Evolutionary conservation across 805 yeast species (phyloP).

Genomic region (Candida nemodendra): DNA sequence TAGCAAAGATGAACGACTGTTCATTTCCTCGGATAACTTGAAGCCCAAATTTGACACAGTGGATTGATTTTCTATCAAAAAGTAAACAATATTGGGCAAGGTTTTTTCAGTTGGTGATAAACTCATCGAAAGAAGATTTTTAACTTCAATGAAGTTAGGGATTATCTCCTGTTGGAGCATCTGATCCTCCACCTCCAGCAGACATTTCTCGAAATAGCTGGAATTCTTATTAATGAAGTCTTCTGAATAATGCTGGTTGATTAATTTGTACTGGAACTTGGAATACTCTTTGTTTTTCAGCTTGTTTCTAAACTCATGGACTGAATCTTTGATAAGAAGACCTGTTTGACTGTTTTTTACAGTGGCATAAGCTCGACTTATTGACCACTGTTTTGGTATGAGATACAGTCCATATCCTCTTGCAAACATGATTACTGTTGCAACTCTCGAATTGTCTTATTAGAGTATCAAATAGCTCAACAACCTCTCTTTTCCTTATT

Average conservation of each 20-base stretch:
- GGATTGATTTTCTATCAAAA: constrained; percentile 11
- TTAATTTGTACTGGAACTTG: constrained; percentile 10
- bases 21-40: constrained; percentile 1
- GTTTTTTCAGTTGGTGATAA: constrained; percentile 14
- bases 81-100: constrained; percentile 10
- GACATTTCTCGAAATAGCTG: constrained; percentile 4
- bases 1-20: constrained; percentile 9
- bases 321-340: constrained; percentile 3
- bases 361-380: constrained; percentile 5
- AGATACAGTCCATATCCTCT: no score
- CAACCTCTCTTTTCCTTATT: no score
- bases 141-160: constrained; percentile 4
- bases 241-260: constrained; percentile 9
- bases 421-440: no score
- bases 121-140: constrained; percentile 5
- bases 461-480: no score
- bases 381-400: no score
- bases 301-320: constrained; percentile 5
- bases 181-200: constrained; percentile 6
- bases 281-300: constrained; percentile 3
- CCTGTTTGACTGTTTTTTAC: background rate
- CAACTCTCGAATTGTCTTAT: no score
- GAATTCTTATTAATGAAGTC: constrained; percentile 11
- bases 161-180: constrained; percentile 9
- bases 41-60: constrained; percentile 13